These are phyloP conservation scores for Linanthus parryae DNA, from an alignment of 148 eudicot genomes.

Conservation along the genomic window DNA sequence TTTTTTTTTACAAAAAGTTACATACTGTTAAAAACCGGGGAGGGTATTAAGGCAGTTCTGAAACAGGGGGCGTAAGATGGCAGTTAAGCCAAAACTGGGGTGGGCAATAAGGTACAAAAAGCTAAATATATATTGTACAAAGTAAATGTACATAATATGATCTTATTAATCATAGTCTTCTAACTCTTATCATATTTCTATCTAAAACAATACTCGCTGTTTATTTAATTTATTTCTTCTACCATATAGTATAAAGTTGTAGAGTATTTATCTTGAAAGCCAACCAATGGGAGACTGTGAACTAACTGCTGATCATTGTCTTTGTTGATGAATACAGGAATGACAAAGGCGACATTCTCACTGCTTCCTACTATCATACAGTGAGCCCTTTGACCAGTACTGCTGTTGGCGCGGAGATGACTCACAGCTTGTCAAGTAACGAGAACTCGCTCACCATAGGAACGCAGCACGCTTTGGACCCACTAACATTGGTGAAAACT, in stretches of 20 bases:
- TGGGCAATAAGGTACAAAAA: no score
- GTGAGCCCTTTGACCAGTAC: constrained; percentile 68
- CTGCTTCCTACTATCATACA: constrained; percentile 65
- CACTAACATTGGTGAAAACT: constrained; percentile 54
- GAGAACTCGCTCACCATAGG: constrained; percentile 72
- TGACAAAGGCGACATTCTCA: constrained; percentile 51
- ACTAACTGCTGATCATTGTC: no score
- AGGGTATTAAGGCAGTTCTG: no score
- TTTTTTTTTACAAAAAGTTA: no score
- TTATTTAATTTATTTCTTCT: not conserved
- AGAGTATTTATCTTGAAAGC: no score
- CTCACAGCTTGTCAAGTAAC: constrained; percentile 58
- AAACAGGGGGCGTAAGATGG: no score
- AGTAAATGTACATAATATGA: not conserved
- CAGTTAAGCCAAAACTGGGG: no score
- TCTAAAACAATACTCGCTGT: not conserved
- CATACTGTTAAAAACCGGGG: no score
- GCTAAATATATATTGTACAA: no score
- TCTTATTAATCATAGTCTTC: not conserved
- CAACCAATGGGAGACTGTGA: no score
- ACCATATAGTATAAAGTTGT: not conserved
- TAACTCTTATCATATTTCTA: not conserved
- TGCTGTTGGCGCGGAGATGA: constrained; percentile 76
- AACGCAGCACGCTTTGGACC: constrained; percentile 65
- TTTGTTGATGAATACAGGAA: constrained; percentile 39